These are phyloP conservation scores for Edaphochlamys debaryana DNA, from an alignment of 139 green algal genomes.

Conservation along the genomic window DNA sequence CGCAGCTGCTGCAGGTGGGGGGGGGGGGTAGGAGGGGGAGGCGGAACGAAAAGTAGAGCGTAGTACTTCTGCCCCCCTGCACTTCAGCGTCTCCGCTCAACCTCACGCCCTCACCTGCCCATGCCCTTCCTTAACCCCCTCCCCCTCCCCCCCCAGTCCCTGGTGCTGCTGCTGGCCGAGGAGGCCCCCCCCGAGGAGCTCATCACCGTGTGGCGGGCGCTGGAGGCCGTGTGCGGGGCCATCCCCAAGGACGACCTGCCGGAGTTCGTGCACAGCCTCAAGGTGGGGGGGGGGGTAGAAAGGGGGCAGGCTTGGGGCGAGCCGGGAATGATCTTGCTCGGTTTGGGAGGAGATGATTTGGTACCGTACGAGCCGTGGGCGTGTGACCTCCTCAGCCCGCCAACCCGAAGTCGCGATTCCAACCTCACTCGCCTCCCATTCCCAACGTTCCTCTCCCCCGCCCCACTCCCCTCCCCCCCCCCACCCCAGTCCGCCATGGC, in stretches of 20 bases:
- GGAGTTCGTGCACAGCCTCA: constrained; percentile 67
- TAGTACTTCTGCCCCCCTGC: background rate
- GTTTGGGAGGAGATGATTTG: no score
- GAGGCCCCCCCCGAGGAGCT: constrained; percentile 50
- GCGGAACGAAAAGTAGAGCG: no score
- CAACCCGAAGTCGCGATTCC: no score
- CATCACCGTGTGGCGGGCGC: constrained; percentile 75
- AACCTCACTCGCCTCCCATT: no score
- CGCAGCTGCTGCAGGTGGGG: constrained; percentile 46
- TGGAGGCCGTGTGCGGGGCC: constrained; percentile 74
- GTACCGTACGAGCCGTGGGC: no score
- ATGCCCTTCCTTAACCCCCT: background rate
- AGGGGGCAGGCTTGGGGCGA: no score
- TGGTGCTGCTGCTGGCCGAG: constrained; percentile 74
- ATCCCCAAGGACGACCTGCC: constrained; percentile 90
- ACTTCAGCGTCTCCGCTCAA: no score
- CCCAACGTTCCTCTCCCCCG: no score
- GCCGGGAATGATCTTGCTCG: no score
- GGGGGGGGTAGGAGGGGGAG: background rate
- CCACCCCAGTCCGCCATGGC: constrained; percentile 39
- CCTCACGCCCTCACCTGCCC: no score
- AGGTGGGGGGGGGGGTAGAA: constrained; percentile 11
- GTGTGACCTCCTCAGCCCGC: no score
- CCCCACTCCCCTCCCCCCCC: no score
- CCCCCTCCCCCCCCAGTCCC: constrained; percentile 50